Evolutionary conservation across 768 basidiomycete genomes (phyloP).

Genomic region (Boletus reticulatus): DNA sequence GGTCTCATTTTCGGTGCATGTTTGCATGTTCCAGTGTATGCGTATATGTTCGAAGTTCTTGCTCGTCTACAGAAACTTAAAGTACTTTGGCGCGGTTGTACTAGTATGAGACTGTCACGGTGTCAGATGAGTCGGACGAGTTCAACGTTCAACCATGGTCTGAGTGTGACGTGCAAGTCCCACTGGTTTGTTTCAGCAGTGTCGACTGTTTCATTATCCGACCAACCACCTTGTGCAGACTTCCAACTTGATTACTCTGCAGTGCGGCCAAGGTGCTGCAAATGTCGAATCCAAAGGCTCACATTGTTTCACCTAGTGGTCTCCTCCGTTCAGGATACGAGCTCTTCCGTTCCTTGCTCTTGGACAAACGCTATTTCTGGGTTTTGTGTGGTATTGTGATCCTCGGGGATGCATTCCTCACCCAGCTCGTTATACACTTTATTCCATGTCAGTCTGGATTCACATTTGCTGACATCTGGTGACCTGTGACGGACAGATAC

Average conservation of each 20-base stretch:
- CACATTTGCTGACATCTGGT: slow-evolving; percentile 7
- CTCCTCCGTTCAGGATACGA: slow-evolving; percentile 5
- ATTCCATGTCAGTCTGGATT: slow-evolving; percentile 67
- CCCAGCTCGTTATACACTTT: slow-evolving; percentile 74
- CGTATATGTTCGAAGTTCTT: slow-evolving; percentile 1
- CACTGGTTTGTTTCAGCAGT: too few relatives aligned
- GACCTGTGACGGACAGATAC: slow-evolving; percentile 62
- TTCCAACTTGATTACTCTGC: background rate
- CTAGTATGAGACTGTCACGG: too few relatives aligned
- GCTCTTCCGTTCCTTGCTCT: slow-evolving; percentile 32
- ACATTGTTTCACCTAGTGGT: background rate
- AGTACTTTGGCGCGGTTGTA: too few relatives aligned
- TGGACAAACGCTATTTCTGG: slow-evolving; percentile 64
- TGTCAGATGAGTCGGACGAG: too few relatives aligned
- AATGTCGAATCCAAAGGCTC: slow-evolving; percentile 5
- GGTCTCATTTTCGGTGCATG: slow-evolving; percentile 8
- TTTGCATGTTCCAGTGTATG: slow-evolving; percentile 14
- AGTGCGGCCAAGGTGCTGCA: background rate
- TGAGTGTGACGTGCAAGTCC: too few relatives aligned
- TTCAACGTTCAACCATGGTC: too few relatives aligned
- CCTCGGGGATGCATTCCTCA: slow-evolving; percentile 73
- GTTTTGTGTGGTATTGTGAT: slow-evolving; percentile 60
- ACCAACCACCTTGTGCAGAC: too few relatives aligned
- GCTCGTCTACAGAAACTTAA: background rate
- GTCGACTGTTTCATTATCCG: too few relatives aligned